Conservation (phyloP, 2,329 filamentous ascomycete genomes). For the Colletotrichum navitas region DNA sequence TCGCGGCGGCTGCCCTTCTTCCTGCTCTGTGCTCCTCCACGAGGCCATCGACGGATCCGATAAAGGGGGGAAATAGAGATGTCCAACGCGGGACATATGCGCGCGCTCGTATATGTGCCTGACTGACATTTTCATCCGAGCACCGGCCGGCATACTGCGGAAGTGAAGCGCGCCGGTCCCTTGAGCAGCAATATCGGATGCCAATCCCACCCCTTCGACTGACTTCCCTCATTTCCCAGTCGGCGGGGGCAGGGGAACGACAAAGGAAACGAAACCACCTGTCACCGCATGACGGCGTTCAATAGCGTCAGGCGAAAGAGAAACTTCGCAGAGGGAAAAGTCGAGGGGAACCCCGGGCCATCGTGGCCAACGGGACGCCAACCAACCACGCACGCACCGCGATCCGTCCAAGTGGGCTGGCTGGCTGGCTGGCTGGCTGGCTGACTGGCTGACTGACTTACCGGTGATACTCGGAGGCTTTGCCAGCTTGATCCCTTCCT, state of each 20-base stretch:
- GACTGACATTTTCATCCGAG: conserved; percentile 34
- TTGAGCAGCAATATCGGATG: conserved; percentile 22
- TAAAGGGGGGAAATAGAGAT: background rate
- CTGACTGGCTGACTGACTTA: no score
- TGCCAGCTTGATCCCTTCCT: background rate
- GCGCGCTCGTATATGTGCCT: conserved; percentile 22
- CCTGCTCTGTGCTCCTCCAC: background rate
- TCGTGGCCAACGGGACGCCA: background rate
- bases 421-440: background rate
- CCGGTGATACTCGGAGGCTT: no score
- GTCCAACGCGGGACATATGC: background rate
- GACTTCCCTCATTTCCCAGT: background rate
- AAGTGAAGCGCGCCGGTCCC: background rate
- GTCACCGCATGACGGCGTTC: conserved; percentile 35
- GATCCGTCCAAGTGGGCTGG: background rate
- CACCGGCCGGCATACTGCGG: background rate
- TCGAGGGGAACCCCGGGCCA: background rate
- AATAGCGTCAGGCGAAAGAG: conserved; percentile 17
- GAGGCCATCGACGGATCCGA: background rate
- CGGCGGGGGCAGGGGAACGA: background rate
- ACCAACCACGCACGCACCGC: background rate
- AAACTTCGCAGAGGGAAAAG: background rate
- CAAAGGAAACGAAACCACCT: conserved; percentile 18
- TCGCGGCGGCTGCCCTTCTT: background rate
- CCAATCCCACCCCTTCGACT: background rate